Base-by-base conservation (phyloP, 306 rosid genomes). In the Gleditsia sinensis region DNA sequence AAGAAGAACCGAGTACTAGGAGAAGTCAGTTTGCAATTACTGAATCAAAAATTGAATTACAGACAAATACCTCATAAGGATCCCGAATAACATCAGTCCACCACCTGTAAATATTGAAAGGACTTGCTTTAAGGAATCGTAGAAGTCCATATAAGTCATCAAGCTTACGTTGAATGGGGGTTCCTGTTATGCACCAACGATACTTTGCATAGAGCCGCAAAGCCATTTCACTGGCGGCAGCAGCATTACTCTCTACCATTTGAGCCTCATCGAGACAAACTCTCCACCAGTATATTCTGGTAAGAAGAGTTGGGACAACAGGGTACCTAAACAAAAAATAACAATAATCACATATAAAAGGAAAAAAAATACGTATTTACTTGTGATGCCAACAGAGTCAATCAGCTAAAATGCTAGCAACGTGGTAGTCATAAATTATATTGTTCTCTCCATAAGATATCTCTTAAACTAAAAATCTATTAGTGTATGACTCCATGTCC, bases 251-350 rank as follows among this genome's bases (percentile, higher is more conserved):
- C 88, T 94, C 98, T 60, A 94, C 98, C 98, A 94, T 94, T 79
- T 94, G 98, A 75, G 91, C 96, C 90, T 94, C 98, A 80, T 94
- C 98, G 85, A 94, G 82, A 83, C 98, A 94, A 81, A 94, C 77
- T 82, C 98, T 90, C 97, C 98, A 94, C 97, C 98, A 94, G 77
- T 80, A 87, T 84, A 91, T 88, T 88, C 95, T 91, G 50, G 98
- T 94, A 69, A 94, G 96, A 67, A 76, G 83, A 58, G 97, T 94
- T 74, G 98, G 98, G 80, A 88, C 73, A 77, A 94, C 96, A 42
- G 96, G 98, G 81, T 90, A 94, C 83, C 98, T 91, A 71, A 76
- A 82, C 62, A 75, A 53, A 58, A 69, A 28, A 46, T 51, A 37
- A 65, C 53, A 57, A 53, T 28, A 8, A 19, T 36, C 17, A 40